Conservation (phyloP, 345 rosid species). For the Gossypium mustelinum region DNA sequence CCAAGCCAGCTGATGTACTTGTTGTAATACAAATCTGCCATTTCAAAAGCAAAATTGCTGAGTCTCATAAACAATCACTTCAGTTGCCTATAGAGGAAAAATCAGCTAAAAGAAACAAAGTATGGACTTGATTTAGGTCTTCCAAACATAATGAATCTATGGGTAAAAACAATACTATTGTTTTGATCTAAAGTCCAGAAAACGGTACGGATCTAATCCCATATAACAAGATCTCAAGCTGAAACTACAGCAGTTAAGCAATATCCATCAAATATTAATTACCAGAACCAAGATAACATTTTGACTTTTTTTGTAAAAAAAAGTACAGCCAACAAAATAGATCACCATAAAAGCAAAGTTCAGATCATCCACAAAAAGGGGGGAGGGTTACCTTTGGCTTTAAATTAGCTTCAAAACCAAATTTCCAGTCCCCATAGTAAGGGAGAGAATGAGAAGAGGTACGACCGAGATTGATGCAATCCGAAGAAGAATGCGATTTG, state of each 20-base stretch:
- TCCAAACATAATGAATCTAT: not conserved
- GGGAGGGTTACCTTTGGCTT: conserved; percentile 51
- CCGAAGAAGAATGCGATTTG: conserved; percentile 45
- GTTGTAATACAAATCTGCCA: conserved; percentile 77
- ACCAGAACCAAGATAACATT: not conserved
- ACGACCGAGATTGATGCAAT: conserved; percentile 55
- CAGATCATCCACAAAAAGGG: conserved; percentile 15
- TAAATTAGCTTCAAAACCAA: conserved; percentile 50
- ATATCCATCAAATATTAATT: not conserved
- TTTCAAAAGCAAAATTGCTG: not conserved
- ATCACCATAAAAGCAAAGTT: not conserved
- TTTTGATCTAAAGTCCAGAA: not conserved
- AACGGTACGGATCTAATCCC: not conserved
- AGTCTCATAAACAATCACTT: not conserved
- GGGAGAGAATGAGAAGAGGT: conserved; percentile 74
- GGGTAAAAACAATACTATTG: not conserved
- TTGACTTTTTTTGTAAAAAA: not conserved
- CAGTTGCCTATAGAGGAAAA: not conserved
- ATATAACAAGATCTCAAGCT: not conserved
- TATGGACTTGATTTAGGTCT: not conserved
- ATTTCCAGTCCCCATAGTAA: conserved; percentile 70
- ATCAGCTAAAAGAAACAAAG: not conserved
- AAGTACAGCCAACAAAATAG: not conserved
- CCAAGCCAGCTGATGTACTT: conserved; percentile 93
- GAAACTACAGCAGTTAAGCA: not conserved